These are phyloP conservation scores for Yarrowia sp. DNA, from an alignment of 805 yeast genomes.

Conservation along the genomic window DNA sequence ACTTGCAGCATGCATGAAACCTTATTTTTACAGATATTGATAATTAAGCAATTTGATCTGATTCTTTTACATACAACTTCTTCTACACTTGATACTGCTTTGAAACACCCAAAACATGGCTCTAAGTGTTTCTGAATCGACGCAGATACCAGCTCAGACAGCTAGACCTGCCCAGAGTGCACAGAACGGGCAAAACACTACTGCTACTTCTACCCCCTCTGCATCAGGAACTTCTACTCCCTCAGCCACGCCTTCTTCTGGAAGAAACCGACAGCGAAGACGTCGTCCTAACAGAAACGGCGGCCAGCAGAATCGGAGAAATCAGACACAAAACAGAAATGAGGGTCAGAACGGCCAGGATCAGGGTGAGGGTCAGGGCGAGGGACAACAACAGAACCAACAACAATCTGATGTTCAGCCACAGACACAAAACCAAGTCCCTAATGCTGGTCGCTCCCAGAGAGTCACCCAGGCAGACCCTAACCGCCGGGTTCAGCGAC, in stretches of 20 bases:
- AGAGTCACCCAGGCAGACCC: slow-evolving; percentile 17
- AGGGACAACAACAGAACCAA: background rate
- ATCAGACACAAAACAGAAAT: background rate
- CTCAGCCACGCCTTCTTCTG: slow-evolving; percentile 3
- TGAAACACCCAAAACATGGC: background rate
- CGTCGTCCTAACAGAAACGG: slow-evolving; percentile 30
- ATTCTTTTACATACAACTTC: background rate
- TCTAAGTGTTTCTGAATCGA: slow-evolving; percentile 8
- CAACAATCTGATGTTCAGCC: background rate
- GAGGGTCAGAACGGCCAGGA: background rate
- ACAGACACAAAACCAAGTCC: background rate
- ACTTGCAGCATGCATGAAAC: slow-evolving; percentile 18
- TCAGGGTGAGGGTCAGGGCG: background rate
- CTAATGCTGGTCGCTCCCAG: background rate
- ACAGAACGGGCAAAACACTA: too few relatives aligned
- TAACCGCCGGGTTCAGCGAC: slow-evolving; percentile 7
- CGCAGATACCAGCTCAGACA: too few relatives aligned
- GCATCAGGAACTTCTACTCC: background rate
- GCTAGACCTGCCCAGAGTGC: too few relatives aligned
- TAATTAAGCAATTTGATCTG: slow-evolving; percentile 8
- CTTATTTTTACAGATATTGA: background rate
- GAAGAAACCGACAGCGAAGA: slow-evolving; percentile 10
- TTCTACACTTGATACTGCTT: background rate
- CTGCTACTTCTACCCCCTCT: background rate
- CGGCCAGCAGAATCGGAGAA: slow-evolving; percentile 8